A percentile compares a stretch with the other conserved stretches of the same genome.
These are phyloP conservation scores for Botrytis galanthina DNA, from an alignment of 2,329 filamentous ascomycete genomes.

Conservation along the genomic window DNA sequence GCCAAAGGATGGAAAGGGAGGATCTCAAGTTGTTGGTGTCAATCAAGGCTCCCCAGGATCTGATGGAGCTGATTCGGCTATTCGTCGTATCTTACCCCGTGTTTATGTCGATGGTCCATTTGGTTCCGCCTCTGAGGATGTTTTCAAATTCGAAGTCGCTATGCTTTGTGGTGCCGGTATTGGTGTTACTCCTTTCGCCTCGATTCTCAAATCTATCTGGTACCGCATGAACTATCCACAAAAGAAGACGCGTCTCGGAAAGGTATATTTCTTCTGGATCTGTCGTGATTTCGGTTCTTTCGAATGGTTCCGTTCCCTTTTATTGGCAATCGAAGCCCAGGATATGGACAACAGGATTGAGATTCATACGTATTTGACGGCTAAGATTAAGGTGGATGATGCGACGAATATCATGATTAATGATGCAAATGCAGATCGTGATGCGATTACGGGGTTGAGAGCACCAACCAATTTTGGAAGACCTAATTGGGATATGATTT, in stretches of 20 bases:
- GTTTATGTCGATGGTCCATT: slow-evolving; percentile 85
- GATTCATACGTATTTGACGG: slow-evolving; percentile 85
- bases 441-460: slow-evolving; percentile 78
- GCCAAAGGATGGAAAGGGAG: slow-evolving; percentile 46
- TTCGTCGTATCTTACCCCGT: slow-evolving; percentile 71
- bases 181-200: slow-evolving; percentile 82
- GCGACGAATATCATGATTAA: slow-evolving; percentile 93
- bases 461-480: slow-evolving; percentile 83
- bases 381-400: slow-evolving; percentile 81
- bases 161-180: slow-evolving; percentile 81
- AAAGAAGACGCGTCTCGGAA: slow-evolving; percentile 73
- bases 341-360: slow-evolving; percentile 82
- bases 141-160: slow-evolving; percentile 83
- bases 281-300: slow-evolving; percentile 85
- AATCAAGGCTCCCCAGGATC: slow-evolving; percentile 51
- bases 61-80: slow-evolving; percentile 63
- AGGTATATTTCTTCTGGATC: slow-evolving; percentile 93
- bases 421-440: slow-evolving; percentile 78
- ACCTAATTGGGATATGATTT: slow-evolving; percentile 90
- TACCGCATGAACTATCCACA: slow-evolving; percentile 88
- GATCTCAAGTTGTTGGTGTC: slow-evolving; percentile 68
- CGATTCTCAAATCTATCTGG: slow-evolving; percentile 88
- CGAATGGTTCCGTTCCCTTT: slow-evolving; percentile 83
- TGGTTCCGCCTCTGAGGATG: slow-evolving; percentile 81
- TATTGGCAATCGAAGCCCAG: slow-evolving; percentile 82